Conservation (phyloP, 768 basidiomycete genomes). For the Tricholoma bakamatsutake region DNA sequence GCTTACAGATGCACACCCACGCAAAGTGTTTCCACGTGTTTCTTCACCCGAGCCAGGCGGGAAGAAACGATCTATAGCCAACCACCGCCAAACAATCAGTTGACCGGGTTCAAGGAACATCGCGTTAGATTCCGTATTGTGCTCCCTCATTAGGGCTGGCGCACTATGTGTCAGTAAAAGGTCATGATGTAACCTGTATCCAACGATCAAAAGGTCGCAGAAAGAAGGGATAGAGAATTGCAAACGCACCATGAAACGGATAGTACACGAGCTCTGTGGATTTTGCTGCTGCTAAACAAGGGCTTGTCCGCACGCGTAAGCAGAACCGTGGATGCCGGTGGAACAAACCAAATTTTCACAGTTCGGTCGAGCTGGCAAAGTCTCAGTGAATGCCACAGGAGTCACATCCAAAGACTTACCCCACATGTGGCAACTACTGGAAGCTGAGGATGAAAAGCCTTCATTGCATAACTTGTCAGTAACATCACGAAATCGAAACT, state of each 20-base stretch:
- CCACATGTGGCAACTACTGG: slow-evolving; percentile 76
- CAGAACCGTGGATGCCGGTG: slow-evolving; percentile 27
- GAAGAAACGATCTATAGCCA: slow-evolving; percentile 60
- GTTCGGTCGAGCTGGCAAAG: slow-evolving; percentile 56
- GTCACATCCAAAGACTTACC: slow-evolving; percentile 33
- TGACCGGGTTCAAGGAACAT: slow-evolving; percentile 41
- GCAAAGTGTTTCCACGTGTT: slow-evolving; percentile 30
- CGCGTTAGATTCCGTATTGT: slow-evolving; percentile 17
- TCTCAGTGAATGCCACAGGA: not conserved
- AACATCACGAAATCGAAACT: not conserved
- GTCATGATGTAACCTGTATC: slow-evolving; percentile 50
- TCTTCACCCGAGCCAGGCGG: slow-evolving; percentile 33
- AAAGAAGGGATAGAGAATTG: not conserved
- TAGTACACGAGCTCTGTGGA: slow-evolving; percentile 61
- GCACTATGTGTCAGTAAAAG: slow-evolving; percentile 49
- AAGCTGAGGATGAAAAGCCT: slow-evolving; percentile 64
- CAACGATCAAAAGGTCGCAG: not conserved
- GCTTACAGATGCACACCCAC: slow-evolving; percentile 59
- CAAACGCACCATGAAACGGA: slow-evolving; percentile 54
- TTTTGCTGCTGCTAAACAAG: slow-evolving; percentile 57
- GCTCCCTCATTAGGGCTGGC: slow-evolving; percentile 39
- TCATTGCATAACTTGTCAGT: not conserved
- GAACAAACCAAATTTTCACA: slow-evolving; percentile 71
- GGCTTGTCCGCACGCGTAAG: slow-evolving; percentile 69
- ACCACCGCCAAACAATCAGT: slow-evolving; percentile 62